Percentiles rank a stretch among this genome's conserved stretches.
phyloP scores from a whole-genome alignment of 106 monocot genomes.

The Dendrobium nobile region DNA sequence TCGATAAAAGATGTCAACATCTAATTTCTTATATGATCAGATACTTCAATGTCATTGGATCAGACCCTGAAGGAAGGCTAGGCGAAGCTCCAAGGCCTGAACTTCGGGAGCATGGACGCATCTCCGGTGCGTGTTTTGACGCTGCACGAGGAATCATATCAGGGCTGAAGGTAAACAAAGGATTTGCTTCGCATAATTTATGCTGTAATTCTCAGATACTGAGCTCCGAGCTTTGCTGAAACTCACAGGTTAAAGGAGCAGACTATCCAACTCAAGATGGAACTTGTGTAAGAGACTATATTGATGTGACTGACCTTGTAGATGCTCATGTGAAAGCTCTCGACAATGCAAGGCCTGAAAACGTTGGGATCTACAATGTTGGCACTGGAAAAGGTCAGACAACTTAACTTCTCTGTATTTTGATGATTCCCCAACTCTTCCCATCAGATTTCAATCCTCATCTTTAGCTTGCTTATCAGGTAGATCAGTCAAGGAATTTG shows the following conservation, averaged over 20 bases:
- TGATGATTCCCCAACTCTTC: background rate
- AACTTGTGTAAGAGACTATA: slow-evolving; percentile 35
- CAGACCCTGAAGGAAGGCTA: slow-evolving; percentile 31
- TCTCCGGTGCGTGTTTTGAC: slow-evolving; percentile 40
- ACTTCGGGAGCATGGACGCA: slow-evolving; percentile 35
- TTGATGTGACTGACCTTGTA: slow-evolving; percentile 34
- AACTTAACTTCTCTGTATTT: background rate
- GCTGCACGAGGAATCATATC: slow-evolving; percentile 27
- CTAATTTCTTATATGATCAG: slow-evolving; percentile 6
- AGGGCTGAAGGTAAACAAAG: slow-evolving; percentile 24
- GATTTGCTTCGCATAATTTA: background rate
- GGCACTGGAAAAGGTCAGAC: slow-evolving; percentile 30
- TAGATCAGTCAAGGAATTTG: slow-evolving; percentile 21
- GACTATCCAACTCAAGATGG: slow-evolving; percentile 29
- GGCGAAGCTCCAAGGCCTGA: slow-evolving; percentile 40
- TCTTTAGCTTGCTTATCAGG: slow-evolving; percentile 6
- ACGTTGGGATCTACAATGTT: slow-evolving; percentile 33
- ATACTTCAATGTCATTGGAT: slow-evolving; percentile 38
- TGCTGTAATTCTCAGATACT: background rate
- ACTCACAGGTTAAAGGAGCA: slow-evolving; percentile 29
- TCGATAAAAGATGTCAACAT: background rate
- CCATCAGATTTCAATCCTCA: background rate
- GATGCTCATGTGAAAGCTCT: slow-evolving; percentile 40
- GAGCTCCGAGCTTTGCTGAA: background rate
- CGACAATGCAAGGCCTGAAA: slow-evolving; percentile 18